Percentiles rank a stretch among this genome's conserved stretches.
Evolutionary conservation across 371 early-diverging fungal genomes (phyloP).

Genomic region (Chytridium lagenaria): DNA sequence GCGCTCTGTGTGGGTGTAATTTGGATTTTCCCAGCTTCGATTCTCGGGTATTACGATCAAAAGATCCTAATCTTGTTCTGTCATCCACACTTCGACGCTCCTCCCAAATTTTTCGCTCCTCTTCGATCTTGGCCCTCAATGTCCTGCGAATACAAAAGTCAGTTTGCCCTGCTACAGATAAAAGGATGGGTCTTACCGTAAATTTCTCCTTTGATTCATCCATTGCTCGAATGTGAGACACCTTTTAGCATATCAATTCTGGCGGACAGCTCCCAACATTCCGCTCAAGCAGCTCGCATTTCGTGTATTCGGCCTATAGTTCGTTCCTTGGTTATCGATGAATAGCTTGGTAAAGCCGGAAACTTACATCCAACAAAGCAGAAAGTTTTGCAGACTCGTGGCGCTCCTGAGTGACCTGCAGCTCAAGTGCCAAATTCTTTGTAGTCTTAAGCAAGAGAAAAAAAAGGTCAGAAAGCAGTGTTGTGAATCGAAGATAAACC

Average conservation of each 20-base stretch:
- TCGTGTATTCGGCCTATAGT: conserved; percentile 23
- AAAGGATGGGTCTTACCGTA: no score
- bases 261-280: conserved; percentile 35
- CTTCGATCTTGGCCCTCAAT: conserved; percentile 26
- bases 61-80: neutral
- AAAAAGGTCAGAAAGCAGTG: neutral
- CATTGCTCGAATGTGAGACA: conserved; percentile 34
- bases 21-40: no score
- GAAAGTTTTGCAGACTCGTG: conserved; percentile 36
- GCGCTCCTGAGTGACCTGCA: conserved; percentile 38
- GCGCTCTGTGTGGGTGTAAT: neutral
- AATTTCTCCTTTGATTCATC: conserved; percentile 37
- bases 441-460: conserved; percentile 5
- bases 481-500: no score
- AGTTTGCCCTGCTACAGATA: no score
- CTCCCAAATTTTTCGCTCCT: conserved; percentile 29
- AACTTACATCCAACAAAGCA: conserved; percentile 41
- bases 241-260: conserved; percentile 36
- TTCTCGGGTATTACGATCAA: no score
- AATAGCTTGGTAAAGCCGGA: neutral
- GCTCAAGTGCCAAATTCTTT: conserved; percentile 30
- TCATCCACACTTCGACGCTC: conserved; percentile 23
- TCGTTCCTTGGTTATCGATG: neutral
- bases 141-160: no score
- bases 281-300: conserved; percentile 15